Conservation (phyloP, 805 yeast species). For the Candida sakaeoensis region DNA sequence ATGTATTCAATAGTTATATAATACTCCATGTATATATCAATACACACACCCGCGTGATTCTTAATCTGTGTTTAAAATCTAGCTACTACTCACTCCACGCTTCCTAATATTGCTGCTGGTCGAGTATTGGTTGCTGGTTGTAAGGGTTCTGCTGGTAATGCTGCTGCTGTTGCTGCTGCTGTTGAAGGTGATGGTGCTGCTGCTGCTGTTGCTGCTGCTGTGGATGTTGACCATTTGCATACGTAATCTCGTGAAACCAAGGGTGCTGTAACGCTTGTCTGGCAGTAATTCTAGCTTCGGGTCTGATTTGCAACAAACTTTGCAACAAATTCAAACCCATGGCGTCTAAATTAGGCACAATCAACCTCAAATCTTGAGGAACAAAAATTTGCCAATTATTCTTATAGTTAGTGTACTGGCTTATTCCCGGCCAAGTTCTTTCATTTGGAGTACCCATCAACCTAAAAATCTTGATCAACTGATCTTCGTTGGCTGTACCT, state of each 20-base stretch:
- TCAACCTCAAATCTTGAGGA: conserved; percentile 75
- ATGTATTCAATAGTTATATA: too few species aligned
- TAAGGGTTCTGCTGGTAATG: conserved; percentile 2
- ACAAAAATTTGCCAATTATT: conserved; percentile 80
- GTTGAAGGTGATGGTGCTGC: conserved; percentile 17
- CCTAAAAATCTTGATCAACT: conserved; percentile 84
- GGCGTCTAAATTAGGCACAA: conserved; percentile 67
- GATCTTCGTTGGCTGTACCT: conserved; percentile 95
- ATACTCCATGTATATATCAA: too few species aligned
- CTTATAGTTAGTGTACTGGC: conserved; percentile 82
- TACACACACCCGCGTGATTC: too few species aligned
- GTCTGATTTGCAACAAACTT: conserved; percentile 56
- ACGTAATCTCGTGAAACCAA: conserved; percentile 75
- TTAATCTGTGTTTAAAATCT: too few species aligned
- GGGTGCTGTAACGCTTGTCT: conserved; percentile 65
- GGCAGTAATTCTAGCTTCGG: conserved; percentile 57
- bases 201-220: conserved; percentile 20
- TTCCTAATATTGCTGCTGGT: conserved; percentile 11
- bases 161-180: conserved; percentile 11
- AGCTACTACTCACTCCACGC: too few species aligned
- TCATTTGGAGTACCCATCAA: conserved; percentile 97
- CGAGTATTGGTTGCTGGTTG: conserved; percentile 7
- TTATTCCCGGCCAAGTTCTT: conserved; percentile 95
- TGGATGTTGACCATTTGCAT: conserved; percentile 32
- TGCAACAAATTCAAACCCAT: conserved; percentile 66